These are phyloP conservation scores for Toxicodendron radicans DNA, from an alignment of 345 rosid species.

Conservation along the genomic window DNA sequence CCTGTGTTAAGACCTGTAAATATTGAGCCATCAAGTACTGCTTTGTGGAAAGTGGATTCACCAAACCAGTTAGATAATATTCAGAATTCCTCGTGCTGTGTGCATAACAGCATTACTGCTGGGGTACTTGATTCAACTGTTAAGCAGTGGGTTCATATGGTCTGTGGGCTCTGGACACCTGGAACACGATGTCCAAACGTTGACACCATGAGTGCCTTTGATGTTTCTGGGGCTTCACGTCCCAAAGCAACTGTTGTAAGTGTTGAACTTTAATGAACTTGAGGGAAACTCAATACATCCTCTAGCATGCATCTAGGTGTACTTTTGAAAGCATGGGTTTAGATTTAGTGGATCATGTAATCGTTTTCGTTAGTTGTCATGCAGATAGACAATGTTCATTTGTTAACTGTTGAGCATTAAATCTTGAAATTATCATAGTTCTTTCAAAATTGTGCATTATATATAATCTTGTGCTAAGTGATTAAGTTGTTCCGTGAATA, in stretches of 20 bases:
- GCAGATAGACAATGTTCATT: background rate
- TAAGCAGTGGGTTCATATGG: slow-evolving; percentile 61
- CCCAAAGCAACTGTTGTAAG: slow-evolving; percentile 37
- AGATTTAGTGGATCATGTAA: background rate
- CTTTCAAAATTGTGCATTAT: background rate
- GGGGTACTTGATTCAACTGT: slow-evolving; percentile 41
- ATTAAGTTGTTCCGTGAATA: background rate
- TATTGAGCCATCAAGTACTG: slow-evolving; percentile 26
- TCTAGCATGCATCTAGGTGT: background rate
- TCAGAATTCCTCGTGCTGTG: slow-evolving; percentile 15
- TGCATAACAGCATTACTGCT: slow-evolving; percentile 40
- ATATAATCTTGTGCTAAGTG: background rate
- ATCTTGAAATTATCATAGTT: background rate
- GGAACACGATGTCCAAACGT: slow-evolving; percentile 56
- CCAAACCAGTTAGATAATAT: slow-evolving; percentile 19
- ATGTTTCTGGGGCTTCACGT: slow-evolving; percentile 41
- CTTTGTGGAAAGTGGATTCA: slow-evolving; percentile 22
- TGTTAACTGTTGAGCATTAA: background rate
- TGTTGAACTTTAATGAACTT: background rate
- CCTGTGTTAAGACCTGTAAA: slow-evolving; percentile 25
- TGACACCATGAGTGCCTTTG: slow-evolving; percentile 56
- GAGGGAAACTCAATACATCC: background rate
- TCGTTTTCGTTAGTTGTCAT: background rate
- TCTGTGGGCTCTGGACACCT: slow-evolving; percentile 60
- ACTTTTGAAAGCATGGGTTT: background rate